Evolutionary conservation across 257 asterid species (phyloP).

Genomic region (Petunia secreta): DNA sequence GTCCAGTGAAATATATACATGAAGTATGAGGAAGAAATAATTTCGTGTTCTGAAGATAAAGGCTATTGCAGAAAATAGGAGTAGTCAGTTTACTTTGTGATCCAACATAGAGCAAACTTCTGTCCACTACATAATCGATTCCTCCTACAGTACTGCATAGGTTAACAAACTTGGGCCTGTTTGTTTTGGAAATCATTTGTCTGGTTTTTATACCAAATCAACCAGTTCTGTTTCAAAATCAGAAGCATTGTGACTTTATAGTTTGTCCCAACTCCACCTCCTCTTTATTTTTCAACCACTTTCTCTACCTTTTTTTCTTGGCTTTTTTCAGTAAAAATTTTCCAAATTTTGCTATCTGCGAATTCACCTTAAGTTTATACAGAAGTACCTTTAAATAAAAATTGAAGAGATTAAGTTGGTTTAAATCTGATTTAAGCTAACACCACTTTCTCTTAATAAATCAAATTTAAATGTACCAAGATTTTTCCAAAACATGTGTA

Average conservation of each 20-base stretch:
- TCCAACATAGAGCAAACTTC: not conserved
- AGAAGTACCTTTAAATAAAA: no score
- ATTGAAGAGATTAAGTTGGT: no score
- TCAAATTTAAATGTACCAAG: no score
- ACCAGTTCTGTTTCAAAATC: slow-evolving; percentile 16
- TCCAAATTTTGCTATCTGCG: not conserved
- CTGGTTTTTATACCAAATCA: slow-evolving; percentile 17
- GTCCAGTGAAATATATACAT: not conserved
- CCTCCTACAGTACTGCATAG: not conserved
- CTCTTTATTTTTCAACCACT: slow-evolving; percentile 6
- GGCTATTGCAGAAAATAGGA: slow-evolving; percentile 4
- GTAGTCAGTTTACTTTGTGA: not conserved
- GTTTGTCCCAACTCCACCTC: not conserved
- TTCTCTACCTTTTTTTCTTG: not conserved
- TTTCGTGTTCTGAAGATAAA: slow-evolving; percentile 3
- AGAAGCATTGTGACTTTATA: slow-evolving; percentile 3
- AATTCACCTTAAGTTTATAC: no score
- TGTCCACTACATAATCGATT: slow-evolving; percentile 3
- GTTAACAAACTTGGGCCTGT: not conserved
- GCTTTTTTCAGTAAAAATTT: not conserved
- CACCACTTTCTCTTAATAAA: no score
- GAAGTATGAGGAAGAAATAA: slow-evolving; percentile 1
- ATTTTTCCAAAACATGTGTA: no score
- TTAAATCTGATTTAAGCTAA: no score
- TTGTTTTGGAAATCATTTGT: slow-evolving; percentile 5